A percentile compares a stretch with the other conserved stretches of the same genome.
These are phyloP conservation scores for Torulaspora franciscae DNA, from an alignment of 805 yeast species.

Conservation along the genomic window DNA sequence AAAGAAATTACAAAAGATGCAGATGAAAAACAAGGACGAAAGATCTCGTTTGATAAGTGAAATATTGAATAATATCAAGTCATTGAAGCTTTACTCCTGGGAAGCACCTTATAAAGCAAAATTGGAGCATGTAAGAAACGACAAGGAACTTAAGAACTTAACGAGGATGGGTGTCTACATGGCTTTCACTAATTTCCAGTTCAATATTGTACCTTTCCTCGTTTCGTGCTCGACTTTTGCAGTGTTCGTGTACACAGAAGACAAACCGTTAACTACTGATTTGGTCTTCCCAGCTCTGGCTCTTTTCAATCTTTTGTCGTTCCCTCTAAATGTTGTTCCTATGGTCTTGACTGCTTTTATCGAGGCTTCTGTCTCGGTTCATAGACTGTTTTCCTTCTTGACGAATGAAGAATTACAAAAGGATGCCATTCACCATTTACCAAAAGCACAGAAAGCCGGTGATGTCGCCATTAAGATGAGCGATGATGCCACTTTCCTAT, in stretches of 20 bases:
- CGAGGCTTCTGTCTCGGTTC: constrained; percentile 81
- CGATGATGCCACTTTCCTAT: constrained; percentile 64
- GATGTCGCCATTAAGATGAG: constrained; percentile 59
- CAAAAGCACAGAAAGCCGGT: constrained; percentile 49
- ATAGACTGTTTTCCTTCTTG: constrained; percentile 70
- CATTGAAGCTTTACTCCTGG: constrained; percentile 94
- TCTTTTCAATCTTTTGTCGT: constrained; percentile 77
- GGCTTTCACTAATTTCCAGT: constrained; percentile 69
- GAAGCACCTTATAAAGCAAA: constrained; percentile 77
- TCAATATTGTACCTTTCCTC: constrained; percentile 81
- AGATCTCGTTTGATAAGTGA: constrained; percentile 87
- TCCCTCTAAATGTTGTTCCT: constrained; percentile 91
- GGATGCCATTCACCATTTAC: constrained; percentile 53
- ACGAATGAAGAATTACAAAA: constrained; percentile 73
- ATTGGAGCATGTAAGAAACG: constrained; percentile 78
- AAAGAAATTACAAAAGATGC: constrained; percentile 69
- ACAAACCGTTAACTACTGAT: constrained; percentile 74
- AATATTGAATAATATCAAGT: constrained; percentile 84
- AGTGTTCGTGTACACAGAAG: constrained; percentile 56
- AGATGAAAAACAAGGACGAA: constrained; percentile 87
- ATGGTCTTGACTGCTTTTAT: constrained; percentile 79
- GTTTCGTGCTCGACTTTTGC: constrained; percentile 90
- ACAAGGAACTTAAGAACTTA: constrained; percentile 74
- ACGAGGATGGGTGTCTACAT: constrained; percentile 65
- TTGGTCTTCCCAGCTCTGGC: constrained; percentile 88